phyloP scores from a whole-genome alignment of 129 eudicot genomes.

The Chrysanthemum seticuspe region DNA sequence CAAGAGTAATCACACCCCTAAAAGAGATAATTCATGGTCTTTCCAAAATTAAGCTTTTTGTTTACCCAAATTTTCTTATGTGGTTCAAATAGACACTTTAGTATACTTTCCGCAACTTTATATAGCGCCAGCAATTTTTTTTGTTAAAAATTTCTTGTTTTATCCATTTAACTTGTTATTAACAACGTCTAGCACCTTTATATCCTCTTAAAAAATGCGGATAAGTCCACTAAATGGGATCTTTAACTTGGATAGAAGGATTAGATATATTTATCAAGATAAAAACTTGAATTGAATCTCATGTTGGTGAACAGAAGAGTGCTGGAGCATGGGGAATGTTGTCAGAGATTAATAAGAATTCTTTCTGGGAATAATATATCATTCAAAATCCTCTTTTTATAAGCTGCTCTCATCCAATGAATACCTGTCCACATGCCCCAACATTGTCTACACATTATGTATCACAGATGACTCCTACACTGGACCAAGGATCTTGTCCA shows the following conservation, averaged over 20 bases:
- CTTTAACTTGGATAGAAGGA: neutral
- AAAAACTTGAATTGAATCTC: slow-evolving; percentile 15
- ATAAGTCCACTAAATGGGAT: neutral
- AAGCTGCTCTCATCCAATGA: slow-evolving; percentile 31
- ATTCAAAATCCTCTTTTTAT: slow-evolving; percentile 27
- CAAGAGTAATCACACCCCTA: neutral
- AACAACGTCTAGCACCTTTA: no score
- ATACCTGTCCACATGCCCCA: slow-evolving; percentile 33
- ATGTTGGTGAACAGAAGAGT: slow-evolving; percentile 17
- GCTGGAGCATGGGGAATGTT: slow-evolving; percentile 16
- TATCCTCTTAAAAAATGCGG: neutral
- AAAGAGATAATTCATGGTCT: neutral
- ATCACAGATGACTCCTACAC: neutral
- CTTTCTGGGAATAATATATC: slow-evolving; percentile 22
- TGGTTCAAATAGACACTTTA: no score
- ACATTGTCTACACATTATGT: slow-evolving; percentile 21
- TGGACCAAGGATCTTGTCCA: slow-evolving; percentile 38
- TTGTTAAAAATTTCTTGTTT: neutral
- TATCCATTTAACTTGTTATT: neutral
- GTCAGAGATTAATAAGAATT: slow-evolving; percentile 26
- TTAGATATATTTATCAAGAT: slow-evolving; percentile 3
- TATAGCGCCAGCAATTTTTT: no score
- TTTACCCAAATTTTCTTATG: no score
- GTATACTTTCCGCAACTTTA: no score
- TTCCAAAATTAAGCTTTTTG: neutral